Conservation (phyloP, 164 flowering plant species). For the Chimonanthus praecox region DNA sequence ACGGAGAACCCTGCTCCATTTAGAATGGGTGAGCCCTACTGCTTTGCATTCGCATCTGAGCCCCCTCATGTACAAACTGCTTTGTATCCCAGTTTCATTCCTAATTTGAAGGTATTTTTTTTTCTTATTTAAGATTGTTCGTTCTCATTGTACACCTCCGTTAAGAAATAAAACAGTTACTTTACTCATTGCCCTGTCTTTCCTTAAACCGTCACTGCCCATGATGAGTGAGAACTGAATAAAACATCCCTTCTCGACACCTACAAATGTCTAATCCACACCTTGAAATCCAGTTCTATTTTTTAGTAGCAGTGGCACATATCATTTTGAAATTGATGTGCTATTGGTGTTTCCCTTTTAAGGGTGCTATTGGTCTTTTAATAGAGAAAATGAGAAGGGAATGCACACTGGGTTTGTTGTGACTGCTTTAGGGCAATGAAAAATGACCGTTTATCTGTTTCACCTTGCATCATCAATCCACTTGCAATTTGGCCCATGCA, state of each 20-base stretch:
- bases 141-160: neutral
- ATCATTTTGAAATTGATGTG: neutral
- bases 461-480: neutral
- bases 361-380: neutral
- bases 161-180: neutral
- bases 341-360: neutral
- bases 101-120: slow-evolving; percentile 41
- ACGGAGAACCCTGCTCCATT: slow-evolving; percentile 22
- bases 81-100: slow-evolving; percentile 32
- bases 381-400: neutral
- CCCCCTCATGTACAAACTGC: slow-evolving; percentile 31
- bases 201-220: neutral
- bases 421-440: neutral
- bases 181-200: neutral
- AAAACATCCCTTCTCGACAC: neutral
- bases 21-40: slow-evolving; percentile 19
- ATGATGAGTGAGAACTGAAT: no score
- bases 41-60: slow-evolving; percentile 28
- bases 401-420: neutral
- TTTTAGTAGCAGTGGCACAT: neutral
- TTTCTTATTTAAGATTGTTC: neutral
- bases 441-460: neutral
- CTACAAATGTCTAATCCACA: neutral
- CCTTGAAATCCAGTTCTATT: neutral
- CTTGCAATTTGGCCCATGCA: neutral